Conservation (phyloP, 805 yeast species). For the Pichia scutulata region DNA sequence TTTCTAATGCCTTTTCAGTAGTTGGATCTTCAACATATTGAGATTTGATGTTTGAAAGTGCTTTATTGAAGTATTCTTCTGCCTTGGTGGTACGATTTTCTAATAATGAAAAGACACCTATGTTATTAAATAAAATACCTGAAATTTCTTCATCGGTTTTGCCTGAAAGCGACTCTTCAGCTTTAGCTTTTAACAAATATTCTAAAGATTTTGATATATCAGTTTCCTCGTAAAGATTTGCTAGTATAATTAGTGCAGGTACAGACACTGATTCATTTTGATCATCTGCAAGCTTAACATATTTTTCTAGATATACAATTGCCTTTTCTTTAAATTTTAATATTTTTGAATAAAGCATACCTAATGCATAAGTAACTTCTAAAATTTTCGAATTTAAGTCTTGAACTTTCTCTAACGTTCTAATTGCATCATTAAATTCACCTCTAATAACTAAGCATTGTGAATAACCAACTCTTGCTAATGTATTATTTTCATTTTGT, state of each 20-base stretch:
- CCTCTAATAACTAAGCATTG: conserved; percentile 74
- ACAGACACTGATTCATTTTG: conserved; percentile 49
- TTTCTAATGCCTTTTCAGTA: conserved; percentile 22
- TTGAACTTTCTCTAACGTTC: conserved; percentile 71
- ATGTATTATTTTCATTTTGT: conserved; percentile 52
- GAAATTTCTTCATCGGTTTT: conserved; percentile 40
- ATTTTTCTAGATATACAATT: conserved; percentile 58
- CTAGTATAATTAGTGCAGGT: conserved; percentile 60
- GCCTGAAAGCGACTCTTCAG: conserved; percentile 35
- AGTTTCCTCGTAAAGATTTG: conserved; percentile 60
- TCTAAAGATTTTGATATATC: conserved; percentile 63
- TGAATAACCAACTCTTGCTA: conserved; percentile 77
- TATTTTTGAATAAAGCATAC: conserved; percentile 58
- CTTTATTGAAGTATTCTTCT: conserved; percentile 37
- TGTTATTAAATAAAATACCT: conserved; percentile 63
- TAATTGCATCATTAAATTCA: conserved; percentile 72
- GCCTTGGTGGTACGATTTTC: conserved; percentile 41
- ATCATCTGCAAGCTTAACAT: conserved; percentile 54
- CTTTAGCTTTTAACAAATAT: conserved; percentile 40
- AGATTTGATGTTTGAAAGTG: conserved; percentile 32
- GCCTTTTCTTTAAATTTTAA: conserved; percentile 39
- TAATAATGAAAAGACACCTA: conserved; percentile 75
- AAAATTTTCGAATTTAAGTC: conserved; percentile 58
- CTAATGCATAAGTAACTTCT: conserved; percentile 71
- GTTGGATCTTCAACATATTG: conserved; percentile 15